Evolutionary conservation across 495 filamentous ascomycete genomes (phyloP).

Genomic region (Terfezia boudieri): DNA sequence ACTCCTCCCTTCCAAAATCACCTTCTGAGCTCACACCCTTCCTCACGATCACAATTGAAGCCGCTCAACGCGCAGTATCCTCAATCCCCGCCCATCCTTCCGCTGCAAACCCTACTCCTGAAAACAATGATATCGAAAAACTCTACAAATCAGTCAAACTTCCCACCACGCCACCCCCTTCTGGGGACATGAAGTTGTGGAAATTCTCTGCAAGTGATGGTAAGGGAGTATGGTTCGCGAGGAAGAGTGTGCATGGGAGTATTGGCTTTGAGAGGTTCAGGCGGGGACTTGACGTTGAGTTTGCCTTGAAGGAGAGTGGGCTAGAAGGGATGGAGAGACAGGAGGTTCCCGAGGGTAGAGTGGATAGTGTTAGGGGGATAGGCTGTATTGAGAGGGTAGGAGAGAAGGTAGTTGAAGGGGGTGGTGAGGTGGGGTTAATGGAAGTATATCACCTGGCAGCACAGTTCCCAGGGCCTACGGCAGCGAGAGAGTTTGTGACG

Average conservation of each 20-base stretch:
- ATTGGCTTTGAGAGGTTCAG: conserved; percentile 51
- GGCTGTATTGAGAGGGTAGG: conserved; percentile 48
- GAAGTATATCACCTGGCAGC: conserved; percentile 64
- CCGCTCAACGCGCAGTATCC: no score
- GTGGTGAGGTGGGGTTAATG: not conserved
- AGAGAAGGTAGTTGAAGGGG: conserved; percentile 23
- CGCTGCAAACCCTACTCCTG: no score
- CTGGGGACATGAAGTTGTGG: no score
- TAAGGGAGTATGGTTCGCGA: conserved; percentile 71
- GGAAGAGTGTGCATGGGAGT: conserved; percentile 61
- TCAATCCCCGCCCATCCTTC: no score
- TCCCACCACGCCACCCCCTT: no score
- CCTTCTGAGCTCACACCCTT: no score
- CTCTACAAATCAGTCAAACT: no score
- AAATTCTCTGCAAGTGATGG: conserved; percentile 61
- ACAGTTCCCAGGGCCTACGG: conserved; percentile 72
- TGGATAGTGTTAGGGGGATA: conserved; percentile 58
- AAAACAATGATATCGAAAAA: no score
- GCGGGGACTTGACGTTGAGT: conserved; percentile 25
- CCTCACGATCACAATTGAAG: no score
- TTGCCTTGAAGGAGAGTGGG: conserved; percentile 32
- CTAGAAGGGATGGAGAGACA: conserved; percentile 22
- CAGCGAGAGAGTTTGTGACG: conserved; percentile 70
- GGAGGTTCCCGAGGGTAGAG: conserved; percentile 34
- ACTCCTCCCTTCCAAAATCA: no score